phyloP scores from a whole-genome alignment of 2,329 filamentous ascomycete genomes.

The Diaporthe humulicola region DNA sequence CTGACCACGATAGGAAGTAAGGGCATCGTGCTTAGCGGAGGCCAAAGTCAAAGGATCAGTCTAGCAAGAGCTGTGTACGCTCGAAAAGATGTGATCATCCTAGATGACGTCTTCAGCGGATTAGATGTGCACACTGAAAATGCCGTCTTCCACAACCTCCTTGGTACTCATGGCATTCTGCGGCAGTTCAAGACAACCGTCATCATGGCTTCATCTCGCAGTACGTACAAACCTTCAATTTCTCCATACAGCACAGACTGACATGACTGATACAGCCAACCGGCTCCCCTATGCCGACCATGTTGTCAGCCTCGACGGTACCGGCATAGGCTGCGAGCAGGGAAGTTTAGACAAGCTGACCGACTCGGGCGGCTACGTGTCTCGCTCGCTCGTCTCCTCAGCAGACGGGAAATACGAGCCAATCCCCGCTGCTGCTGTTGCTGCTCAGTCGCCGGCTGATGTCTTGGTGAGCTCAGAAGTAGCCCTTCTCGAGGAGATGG shows the following conservation, averaged over 20 bases:
- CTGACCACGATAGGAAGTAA: slow-evolving; percentile 39
- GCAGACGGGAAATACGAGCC: neutral
- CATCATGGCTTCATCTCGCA: slow-evolving; percentile 1
- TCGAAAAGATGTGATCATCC: slow-evolving; percentile 52
- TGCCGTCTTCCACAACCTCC: slow-evolving; percentile 56
- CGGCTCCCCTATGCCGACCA: slow-evolving; percentile 12
- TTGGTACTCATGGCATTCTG: slow-evolving; percentile 57
- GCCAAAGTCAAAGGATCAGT: slow-evolving; percentile 35
- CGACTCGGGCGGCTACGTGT: neutral
- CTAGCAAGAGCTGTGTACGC: slow-evolving; percentile 62
- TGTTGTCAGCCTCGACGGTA: slow-evolving; percentile 1
- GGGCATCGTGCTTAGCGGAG: slow-evolving; percentile 41
- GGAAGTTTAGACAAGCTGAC: slow-evolving; percentile 6
- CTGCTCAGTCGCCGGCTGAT: neutral
- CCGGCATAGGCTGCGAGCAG: slow-evolving; percentile 12
- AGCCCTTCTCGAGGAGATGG: neutral
- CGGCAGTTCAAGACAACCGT: slow-evolving; percentile 53
- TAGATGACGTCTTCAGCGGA: slow-evolving; percentile 62
- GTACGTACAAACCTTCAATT: neutral
- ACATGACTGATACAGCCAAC: neutral
- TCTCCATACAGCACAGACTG: neutral
- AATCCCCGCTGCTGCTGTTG: neutral
- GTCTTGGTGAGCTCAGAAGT: neutral
- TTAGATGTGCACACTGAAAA: slow-evolving; percentile 59
- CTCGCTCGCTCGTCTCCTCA: neutral